phyloP scores from a whole-genome alignment of 2,329 filamentous ascomycete genomes.

The Gremmenia infestans region DNA sequence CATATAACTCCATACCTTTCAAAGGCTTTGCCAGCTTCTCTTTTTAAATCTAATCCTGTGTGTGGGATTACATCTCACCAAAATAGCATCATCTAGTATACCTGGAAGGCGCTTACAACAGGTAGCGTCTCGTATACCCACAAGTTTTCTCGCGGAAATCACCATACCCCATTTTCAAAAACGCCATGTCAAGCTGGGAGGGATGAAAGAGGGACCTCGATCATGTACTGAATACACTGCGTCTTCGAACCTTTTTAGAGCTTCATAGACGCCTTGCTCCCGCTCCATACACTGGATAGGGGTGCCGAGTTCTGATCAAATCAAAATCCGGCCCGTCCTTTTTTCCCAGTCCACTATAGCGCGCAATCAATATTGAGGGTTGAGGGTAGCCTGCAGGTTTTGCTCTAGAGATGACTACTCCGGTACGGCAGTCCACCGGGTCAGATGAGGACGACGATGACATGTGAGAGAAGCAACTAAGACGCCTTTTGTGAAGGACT shows the following conservation, averaged over 20 bases:
- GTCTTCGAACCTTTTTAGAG: neutral
- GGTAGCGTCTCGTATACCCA: neutral
- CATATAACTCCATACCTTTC: neutral
- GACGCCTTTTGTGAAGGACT: neutral
- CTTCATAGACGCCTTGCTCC: neutral
- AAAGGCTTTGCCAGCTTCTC: neutral
- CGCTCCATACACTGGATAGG: no score
- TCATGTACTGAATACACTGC: neutral
- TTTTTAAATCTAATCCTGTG: neutral
- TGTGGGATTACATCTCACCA: neutral
- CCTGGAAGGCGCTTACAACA: neutral
- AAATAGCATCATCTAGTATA: neutral
- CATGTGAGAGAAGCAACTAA: conserved; percentile 12
- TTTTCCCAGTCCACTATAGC: neutral
- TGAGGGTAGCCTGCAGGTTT: neutral
- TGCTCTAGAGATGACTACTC: conserved; percentile 14
- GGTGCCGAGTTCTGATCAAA: neutral
- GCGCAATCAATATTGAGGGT: neutral
- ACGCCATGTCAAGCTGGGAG: neutral
- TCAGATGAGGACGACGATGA: conserved; percentile 15
- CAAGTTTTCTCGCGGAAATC: neutral
- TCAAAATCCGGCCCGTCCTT: neutral
- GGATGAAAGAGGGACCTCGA: neutral
- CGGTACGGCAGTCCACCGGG: conserved; percentile 3
- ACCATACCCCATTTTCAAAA: neutral